Conservation (phyloP, 345 rosid species). For the Angophora floribunda region DNA sequence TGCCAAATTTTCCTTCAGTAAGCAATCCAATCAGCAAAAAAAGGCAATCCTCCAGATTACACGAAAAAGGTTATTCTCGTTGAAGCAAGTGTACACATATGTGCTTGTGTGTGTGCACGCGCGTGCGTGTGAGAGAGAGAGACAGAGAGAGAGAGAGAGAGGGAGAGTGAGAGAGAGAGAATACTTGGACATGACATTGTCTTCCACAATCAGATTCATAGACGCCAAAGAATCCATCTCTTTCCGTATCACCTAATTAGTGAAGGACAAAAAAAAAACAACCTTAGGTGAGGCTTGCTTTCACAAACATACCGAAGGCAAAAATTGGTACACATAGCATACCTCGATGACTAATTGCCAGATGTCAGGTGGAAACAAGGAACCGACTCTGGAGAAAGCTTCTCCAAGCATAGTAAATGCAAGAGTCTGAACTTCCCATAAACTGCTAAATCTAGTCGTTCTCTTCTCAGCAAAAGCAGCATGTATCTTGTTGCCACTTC, state of each 20-base stretch:
- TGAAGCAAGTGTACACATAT: neutral
- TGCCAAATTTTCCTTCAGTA: neutral
- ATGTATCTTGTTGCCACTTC: slow-evolving; percentile 17
- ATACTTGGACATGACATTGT: slow-evolving; percentile 59
- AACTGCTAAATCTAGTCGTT: slow-evolving; percentile 16
- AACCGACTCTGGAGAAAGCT: slow-evolving; percentile 38
- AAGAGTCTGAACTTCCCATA: slow-evolving; percentile 60
- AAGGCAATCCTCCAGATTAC: neutral
- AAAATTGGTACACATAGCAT: neutral
- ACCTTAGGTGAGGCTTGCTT: neutral
- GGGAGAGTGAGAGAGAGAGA: neutral
- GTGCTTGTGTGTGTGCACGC: neutral
- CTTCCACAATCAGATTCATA: slow-evolving; percentile 49
- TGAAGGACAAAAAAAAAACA: neutral
- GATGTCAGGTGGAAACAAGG: slow-evolving; percentile 42
- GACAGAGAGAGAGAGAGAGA: neutral
- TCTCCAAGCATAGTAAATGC: slow-evolving; percentile 60
- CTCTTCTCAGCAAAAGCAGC: slow-evolving; percentile 29
- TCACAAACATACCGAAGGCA: neutral
- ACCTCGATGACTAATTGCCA: slow-evolving; percentile 74
- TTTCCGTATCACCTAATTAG: slow-evolving; percentile 60
- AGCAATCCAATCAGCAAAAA: neutral
- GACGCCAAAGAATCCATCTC: slow-evolving; percentile 69
- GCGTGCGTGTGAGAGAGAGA: neutral
- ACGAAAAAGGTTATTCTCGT: neutral